phyloP scores from a whole-genome alignment of 2,329 filamentous ascomycete species.

The Didymosphaeria variabile region DNA sequence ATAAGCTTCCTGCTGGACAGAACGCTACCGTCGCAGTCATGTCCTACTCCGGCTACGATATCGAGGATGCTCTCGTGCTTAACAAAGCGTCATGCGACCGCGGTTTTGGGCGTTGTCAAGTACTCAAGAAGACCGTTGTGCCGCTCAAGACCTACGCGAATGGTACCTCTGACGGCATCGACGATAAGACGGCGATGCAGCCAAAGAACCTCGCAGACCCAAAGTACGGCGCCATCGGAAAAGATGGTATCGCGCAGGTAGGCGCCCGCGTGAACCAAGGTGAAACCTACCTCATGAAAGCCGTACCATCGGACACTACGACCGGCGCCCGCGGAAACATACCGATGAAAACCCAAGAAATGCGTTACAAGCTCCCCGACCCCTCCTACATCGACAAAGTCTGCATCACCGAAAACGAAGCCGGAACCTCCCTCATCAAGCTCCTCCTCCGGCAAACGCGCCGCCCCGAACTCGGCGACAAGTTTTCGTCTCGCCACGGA shows the following conservation, averaged over 20 bases:
- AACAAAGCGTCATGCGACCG: conserved; percentile 97
- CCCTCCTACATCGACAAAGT: conserved; percentile 95
- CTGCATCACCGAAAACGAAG: conserved; percentile 87
- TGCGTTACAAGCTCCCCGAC: conserved; percentile 84
- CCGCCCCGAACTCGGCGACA: conserved; percentile 93
- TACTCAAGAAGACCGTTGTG: conserved; percentile 93
- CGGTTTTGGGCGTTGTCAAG: conserved; percentile 95
- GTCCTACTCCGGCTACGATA: conserved; percentile 99
- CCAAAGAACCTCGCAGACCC: conserved; percentile 57
- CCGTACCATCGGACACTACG: conserved; percentile 79
- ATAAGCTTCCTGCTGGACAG: conserved; percentile 95
- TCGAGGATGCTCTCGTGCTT: conserved; percentile 94
- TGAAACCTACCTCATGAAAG: conserved; percentile 91
- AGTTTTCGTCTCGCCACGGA: conserved; percentile 97
- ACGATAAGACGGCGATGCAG: conserved; percentile 37
- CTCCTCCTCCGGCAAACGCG: conserved; percentile 96
- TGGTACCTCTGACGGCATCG: conserved; percentile 69
- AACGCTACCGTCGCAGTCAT: conserved; percentile 98
- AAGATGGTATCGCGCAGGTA: conserved; percentile 88
- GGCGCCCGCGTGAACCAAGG: conserved; percentile 80
- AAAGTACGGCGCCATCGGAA: conserved; percentile 75
- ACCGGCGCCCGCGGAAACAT: conserved; percentile 73
- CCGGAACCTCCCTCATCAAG: conserved; percentile 87
- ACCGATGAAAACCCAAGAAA: conserved; percentile 66
- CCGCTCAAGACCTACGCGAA: conserved; percentile 91